phyloP scores from a whole-genome alignment of 768 basidiomycete species.

The Scleroderma citrinum region DNA sequence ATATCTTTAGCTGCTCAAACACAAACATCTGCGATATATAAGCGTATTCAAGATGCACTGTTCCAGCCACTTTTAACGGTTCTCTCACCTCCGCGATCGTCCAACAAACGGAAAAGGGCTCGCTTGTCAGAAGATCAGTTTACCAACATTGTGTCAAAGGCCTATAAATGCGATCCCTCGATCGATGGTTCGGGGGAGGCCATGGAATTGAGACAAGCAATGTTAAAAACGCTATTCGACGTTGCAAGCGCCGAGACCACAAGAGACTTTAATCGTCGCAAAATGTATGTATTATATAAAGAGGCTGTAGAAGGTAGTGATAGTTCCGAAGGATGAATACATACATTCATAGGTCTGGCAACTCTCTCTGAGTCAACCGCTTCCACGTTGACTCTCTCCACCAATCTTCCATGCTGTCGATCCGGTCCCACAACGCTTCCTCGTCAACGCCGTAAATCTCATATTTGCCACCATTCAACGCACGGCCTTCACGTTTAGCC shows the following conservation, averaged over 20 bases:
- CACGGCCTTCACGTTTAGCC: constrained; percentile 62
- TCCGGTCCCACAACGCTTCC: constrained; percentile 78
- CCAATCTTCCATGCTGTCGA: constrained; percentile 82
- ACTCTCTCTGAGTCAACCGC: constrained; percentile 72
- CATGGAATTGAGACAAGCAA: constrained; percentile 40
- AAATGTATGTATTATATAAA: constrained; percentile 80
- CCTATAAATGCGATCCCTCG: constrained; percentile 41
- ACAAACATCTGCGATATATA: constrained; percentile 55
- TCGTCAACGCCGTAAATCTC: constrained; percentile 85
- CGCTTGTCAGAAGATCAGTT: constrained; percentile 32
- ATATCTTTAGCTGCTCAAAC: constrained; percentile 66
- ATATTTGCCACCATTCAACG: constrained; percentile 68
- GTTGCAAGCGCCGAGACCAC: constrained; percentile 70
- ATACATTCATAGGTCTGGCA: constrained; percentile 55
- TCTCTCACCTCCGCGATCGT: constrained; percentile 34
- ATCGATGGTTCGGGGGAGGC: constrained; percentile 33
- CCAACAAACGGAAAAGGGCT: constrained; percentile 46
- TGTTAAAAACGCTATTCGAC: constrained; percentile 65
- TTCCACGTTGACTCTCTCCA: constrained; percentile 92
- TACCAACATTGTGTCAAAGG: constrained; percentile 44
- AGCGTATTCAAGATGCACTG: constrained; percentile 63
- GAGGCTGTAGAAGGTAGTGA: constrained; percentile 45
- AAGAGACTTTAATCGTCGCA: constrained; percentile 72
- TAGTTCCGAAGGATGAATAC: constrained; percentile 19
- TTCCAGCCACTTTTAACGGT: constrained; percentile 64